Conservation (phyloP, 768 basidiomycete species). For the Lyophyllum decastes region DNA sequence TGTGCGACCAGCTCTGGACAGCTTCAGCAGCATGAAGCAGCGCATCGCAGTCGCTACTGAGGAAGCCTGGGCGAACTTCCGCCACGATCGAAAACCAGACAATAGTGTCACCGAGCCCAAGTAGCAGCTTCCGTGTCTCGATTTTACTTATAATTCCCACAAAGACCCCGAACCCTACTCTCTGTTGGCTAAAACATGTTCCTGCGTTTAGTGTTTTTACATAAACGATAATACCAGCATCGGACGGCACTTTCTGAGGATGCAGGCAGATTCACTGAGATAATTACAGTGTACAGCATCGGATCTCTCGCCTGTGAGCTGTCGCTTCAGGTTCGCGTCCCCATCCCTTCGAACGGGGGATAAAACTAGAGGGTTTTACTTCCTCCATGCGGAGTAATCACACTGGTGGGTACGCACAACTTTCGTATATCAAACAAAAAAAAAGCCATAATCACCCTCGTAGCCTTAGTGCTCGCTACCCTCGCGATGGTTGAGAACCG, state of each 20-base stretch:
- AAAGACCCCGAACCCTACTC: not conserved
- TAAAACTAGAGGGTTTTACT: too few species aligned
- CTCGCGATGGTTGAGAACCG: too few species aligned
- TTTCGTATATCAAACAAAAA: too few species aligned
- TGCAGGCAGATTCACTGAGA: too few species aligned
- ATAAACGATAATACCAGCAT: not conserved
- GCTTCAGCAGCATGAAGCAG: conserved; percentile 71
- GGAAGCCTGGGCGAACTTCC: conserved; percentile 60
- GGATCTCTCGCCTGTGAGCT: too few species aligned
- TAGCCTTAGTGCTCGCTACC: too few species aligned
- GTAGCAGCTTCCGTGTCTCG: not conserved
- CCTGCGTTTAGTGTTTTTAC: not conserved
- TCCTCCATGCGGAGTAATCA: too few species aligned
- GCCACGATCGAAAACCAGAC: conserved; percentile 32
- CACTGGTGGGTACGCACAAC: too few species aligned
- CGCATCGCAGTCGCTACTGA: conserved; percentile 70
- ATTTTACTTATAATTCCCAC: not conserved
- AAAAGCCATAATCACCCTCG: too few species aligned
- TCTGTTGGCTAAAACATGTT: not conserved
- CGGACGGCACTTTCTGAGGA: not conserved
- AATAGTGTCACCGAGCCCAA: conserved; percentile 18
- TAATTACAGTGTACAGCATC: too few species aligned
- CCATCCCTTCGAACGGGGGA: too few species aligned
- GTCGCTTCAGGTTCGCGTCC: too few species aligned
- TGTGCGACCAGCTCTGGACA: conserved; percentile 93